Conservation (phyloP, 2,329 filamentous ascomycete genomes). For the Beauveria scarabaeidicola region DNA sequence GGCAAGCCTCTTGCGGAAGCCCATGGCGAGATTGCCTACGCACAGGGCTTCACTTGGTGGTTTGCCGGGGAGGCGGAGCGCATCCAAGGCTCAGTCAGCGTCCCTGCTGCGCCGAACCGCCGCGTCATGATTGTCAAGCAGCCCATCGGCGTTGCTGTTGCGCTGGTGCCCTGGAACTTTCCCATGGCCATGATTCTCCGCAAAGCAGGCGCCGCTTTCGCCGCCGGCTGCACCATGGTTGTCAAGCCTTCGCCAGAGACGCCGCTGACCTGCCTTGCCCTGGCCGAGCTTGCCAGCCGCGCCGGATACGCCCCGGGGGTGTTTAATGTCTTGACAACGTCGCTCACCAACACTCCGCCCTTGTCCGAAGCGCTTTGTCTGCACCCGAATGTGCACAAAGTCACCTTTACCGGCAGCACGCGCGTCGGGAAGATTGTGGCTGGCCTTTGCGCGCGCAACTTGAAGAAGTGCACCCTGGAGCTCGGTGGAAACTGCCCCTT, state of each 20-base stretch:
- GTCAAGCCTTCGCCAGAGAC: constrained; percentile 67
- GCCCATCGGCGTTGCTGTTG: constrained; percentile 27
- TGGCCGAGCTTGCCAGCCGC: constrained; percentile 57
- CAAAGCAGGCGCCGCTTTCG: constrained; percentile 47
- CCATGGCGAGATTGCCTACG: constrained; percentile 47
- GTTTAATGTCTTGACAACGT: constrained; percentile 44
- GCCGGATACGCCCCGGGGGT: constrained; percentile 71
- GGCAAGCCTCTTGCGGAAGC: constrained; percentile 50
- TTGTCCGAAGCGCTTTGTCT: constrained; percentile 39
- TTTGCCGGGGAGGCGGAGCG: constrained; percentile 43
- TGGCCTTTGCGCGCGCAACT: constrained; percentile 46
- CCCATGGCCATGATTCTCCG: constrained; percentile 42
- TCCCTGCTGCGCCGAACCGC: constrained; percentile 51
- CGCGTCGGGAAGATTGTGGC: constrained; percentile 60
- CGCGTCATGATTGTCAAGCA: constrained; percentile 62
- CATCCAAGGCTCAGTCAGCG: constrained; percentile 50
- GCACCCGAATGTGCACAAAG: constrained; percentile 44
- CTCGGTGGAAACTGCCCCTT: constrained; percentile 62
- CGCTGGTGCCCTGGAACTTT: constrained; percentile 48
- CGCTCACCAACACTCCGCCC: constrained; percentile 33
- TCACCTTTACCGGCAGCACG: constrained; percentile 72
- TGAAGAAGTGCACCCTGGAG: constrained; percentile 62
- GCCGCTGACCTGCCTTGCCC: constrained; percentile 60
- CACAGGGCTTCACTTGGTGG: constrained; percentile 45
- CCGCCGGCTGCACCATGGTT: constrained; percentile 69